Conservation (phyloP, 768 basidiomycete species). For the Panus rudis region DNA sequence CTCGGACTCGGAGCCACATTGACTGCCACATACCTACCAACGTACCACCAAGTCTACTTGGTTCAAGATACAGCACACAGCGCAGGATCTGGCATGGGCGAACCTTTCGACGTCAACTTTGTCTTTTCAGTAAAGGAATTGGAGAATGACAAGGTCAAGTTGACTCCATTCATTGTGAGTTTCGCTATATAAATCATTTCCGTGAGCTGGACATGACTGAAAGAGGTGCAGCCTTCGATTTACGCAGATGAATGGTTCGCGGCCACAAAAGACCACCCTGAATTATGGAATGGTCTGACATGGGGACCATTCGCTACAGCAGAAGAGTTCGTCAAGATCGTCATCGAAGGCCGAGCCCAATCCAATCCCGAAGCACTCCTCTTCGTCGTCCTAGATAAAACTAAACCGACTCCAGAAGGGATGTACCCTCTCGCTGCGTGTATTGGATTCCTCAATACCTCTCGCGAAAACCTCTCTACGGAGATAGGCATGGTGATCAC, state of each 20-base stretch:
- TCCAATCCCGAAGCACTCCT: conserved; percentile 14
- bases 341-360: conserved; percentile 12
- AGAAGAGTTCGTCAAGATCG: conserved; percentile 12
- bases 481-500: conserved; percentile 34
- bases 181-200: background rate
- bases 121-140: conserved; percentile 24
- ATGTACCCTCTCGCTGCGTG: conserved; percentile 25
- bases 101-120: conserved; percentile 31
- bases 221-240: conserved; percentile 17
- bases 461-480: conserved; percentile 18
- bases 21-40: background rate
- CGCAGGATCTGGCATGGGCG: conserved; percentile 1
- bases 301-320: conserved; percentile 14
- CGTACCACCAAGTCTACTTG: background rate
- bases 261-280: conserved; percentile 15
- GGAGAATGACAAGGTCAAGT: conserved; percentile 29
- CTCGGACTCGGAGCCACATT: background rate
- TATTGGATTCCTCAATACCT: conserved; percentile 29
- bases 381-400: conserved; percentile 34
- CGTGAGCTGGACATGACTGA: background rate
- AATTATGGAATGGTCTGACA: conserved; percentile 25
- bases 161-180: conserved; percentile 27
- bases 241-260: conserved; percentile 24
- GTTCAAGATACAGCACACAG: background rate
- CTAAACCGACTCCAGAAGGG: conserved; percentile 11